A percentile compares a stretch with the other conserved stretches of the same genome.
These are phyloP conservation scores for Lactarius tabidus DNA, from an alignment of 768 basidiomycete genomes.

Conservation along the genomic window DNA sequence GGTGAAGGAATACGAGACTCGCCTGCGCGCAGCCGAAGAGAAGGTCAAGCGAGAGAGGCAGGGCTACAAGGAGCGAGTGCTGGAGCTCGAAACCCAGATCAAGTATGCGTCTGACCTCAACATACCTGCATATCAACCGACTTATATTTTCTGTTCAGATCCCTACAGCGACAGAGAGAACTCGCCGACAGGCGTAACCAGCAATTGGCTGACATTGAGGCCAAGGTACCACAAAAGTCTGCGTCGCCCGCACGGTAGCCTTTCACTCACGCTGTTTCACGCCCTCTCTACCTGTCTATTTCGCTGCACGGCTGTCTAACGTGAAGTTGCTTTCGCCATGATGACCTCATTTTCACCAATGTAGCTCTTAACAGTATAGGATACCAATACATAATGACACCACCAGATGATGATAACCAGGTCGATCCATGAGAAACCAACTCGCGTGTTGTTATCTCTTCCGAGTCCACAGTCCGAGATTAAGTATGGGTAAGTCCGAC, in stretches of 20 bases:
- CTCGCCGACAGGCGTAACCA: constrained; percentile 69
- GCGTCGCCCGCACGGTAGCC: constrained; percentile 18
- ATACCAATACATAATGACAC: constrained; percentile 18
- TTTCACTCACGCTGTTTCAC: background rate
- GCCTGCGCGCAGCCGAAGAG: constrained; percentile 82
- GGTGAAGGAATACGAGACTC: constrained; percentile 87
- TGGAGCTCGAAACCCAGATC: constrained; percentile 65
- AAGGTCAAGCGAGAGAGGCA: constrained; percentile 90
- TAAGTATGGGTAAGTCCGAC: too few relatives aligned
- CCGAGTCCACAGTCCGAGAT: too few relatives aligned
- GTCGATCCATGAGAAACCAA: background rate
- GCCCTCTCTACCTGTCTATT: background rate
- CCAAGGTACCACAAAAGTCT: constrained; percentile 23
- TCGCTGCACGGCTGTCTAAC: constrained; percentile 6
- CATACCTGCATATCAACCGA: constrained; percentile 6
- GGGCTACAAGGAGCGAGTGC: constrained; percentile 82
- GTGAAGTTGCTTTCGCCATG: constrained; percentile 13
- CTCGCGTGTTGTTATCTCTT: too few relatives aligned
- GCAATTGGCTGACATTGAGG: constrained; percentile 50
- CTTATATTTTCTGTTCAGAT: constrained; percentile 40
- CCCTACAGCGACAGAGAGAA: constrained; percentile 71
- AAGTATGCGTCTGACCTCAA: constrained; percentile 44
- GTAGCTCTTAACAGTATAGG: constrained; percentile 9
- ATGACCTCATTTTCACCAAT: constrained; percentile 14
- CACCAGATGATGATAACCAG: background rate